These are phyloP conservation scores for Saturnispora silvae DNA, from an alignment of 805 yeast species.

Conservation along the genomic window DNA sequence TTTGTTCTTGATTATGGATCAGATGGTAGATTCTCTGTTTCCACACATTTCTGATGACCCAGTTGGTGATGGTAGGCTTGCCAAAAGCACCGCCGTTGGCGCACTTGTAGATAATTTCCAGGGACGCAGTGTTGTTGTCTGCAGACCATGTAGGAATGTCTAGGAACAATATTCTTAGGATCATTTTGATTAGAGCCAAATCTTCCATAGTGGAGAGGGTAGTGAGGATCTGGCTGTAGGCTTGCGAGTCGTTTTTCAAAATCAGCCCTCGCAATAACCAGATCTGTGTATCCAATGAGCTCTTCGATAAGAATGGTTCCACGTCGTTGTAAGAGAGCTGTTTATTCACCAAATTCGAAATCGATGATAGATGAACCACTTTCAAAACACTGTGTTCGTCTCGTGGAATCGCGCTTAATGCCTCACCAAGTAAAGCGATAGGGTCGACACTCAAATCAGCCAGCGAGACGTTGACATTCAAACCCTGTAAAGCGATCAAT, in stretches of 20 bases:
- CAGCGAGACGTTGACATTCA: background rate
- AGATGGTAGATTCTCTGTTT: conserved; percentile 70
- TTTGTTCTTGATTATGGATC: conserved; percentile 48
- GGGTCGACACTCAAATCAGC: background rate
- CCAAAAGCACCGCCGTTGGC: conserved; percentile 4
- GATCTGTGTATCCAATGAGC: background rate
- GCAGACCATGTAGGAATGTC: conserved; percentile 6
- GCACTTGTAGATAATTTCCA: background rate
- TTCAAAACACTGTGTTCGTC: conserved; percentile 7
- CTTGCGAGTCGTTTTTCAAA: conserved; percentile 9
- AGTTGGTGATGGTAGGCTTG: conserved; percentile 29
- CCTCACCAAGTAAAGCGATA: background rate
- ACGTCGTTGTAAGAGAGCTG: conserved; percentile 8
- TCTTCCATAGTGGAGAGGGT: background rate
- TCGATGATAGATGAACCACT: conserved; percentile 8
- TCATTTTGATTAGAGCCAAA: conserved; percentile 5
- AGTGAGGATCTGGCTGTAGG: conserved; percentile 7
- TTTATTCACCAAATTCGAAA: conserved; percentile 10
- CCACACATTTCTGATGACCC: conserved; percentile 57
- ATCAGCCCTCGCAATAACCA: conserved; percentile 13
- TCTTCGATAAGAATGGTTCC: background rate
- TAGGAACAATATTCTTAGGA: conserved; percentile 9
- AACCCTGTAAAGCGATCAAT: background rate
- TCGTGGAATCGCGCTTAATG: background rate
- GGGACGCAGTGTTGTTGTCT: background rate